Evolutionary conservation across 148 eudicot species (phyloP), one percentile per base, ranked within the genome.

Genomic region (Rhododendron kiyosumense): DNA sequence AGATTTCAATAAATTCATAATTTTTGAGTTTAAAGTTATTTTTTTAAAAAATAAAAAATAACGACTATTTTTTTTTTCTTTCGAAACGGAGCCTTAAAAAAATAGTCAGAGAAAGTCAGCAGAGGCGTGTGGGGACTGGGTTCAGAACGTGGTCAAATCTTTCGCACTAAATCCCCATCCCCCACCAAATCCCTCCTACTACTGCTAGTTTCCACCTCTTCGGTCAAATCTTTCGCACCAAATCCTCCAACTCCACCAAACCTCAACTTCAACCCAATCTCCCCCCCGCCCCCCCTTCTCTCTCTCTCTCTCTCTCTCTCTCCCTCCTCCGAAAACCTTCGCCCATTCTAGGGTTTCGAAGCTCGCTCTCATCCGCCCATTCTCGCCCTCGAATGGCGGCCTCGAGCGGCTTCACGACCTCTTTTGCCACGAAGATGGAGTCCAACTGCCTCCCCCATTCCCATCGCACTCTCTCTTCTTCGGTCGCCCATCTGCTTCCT

Each of bases 401-500:
- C 54, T 54, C 49, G 63, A 49, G 65, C 4, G 79, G 65, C 79
- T 73, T 84, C 67, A 67, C 69, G 26, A 24, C 69, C 80, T 20
- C 67, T 73, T n/a, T 75, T 7, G 34, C 49, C 49, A 13, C 79
- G 32, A 75, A 74, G 49, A 34, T 52, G 71, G 80, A 75, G 22
- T 73, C 86, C 4, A 3, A 36, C 2, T 18, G 77, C 30, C 76
- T 24, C 65, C 76, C 43, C 52, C 84, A 41, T 83, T 3, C 36
- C 85, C 41, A 12, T 34, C 22, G 3, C 22, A 6, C 49, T 1
- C 77, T 79, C 20, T n/a, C 43, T 77, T 52, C 61, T 84, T 69
- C 84, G 4, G 5, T 24, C 28, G 57, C 79, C 34, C 69, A 71
- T 41, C 54, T 73, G 85, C 86, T 81, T 52, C 45, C 85, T 75